These are phyloP conservation scores for Rhododendron ovatum DNA, from an alignment of 148 eudicot species.

Conservation along the genomic window DNA sequence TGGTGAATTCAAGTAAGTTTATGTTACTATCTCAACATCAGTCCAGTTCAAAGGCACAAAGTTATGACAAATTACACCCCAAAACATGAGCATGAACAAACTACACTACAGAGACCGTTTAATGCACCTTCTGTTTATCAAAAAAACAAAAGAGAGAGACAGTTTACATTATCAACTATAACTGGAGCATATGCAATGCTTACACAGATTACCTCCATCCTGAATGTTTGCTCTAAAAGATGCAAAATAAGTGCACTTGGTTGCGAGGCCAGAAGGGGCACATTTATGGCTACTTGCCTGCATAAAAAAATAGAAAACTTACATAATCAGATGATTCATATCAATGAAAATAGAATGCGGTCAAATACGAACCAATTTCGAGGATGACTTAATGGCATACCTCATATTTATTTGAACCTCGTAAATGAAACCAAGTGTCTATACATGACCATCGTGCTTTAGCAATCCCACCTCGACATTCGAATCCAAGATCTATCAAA, in stretches of 20 bases:
- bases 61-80: neutral
- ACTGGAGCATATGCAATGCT: neutral
- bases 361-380: neutral
- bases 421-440: constrained; percentile 22
- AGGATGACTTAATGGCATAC: constrained; percentile 31
- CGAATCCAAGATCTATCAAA: constrained; percentile 32
- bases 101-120: neutral
- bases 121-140: too few relatives aligned
- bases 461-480: constrained; percentile 33
- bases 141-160: neutral
- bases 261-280: constrained; percentile 24
- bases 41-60: neutral
- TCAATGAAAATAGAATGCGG: neutral
- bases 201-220: neutral
- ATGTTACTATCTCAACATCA: too few relatives aligned
- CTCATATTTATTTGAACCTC: constrained; percentile 35
- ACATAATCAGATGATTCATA: neutral
- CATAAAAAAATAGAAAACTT: neutral
- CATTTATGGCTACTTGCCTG: constrained; percentile 27
- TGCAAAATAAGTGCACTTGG: constrained; percentile 14
- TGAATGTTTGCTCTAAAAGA: neutral
- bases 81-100: neutral
- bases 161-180: neutral
- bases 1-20: neutral
- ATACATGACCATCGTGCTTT: constrained; percentile 31